A percentile compares a stretch with the other conserved stretches of the same genome.
These are phyloP conservation scores for Pseudonectria foliicola DNA, from an alignment of 2,329 filamentous ascomycete species.

Conservation along the genomic window DNA sequence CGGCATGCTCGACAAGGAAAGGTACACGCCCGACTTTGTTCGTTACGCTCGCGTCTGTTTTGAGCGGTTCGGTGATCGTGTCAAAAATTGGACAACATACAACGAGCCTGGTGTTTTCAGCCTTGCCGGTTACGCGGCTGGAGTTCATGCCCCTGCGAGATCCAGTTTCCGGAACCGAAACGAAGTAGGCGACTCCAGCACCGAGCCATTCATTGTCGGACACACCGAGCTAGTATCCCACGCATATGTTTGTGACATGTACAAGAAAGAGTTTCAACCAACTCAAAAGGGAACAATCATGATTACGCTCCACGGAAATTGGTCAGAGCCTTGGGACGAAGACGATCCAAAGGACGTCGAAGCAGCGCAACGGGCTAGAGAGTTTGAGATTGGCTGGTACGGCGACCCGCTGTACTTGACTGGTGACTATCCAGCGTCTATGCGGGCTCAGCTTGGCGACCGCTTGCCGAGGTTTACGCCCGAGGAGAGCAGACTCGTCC, in stretches of 20 bases:
- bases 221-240: conserved; percentile 34
- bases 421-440: conserved; percentile 32
- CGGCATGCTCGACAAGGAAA: conserved; percentile 14
- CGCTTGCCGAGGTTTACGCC: conserved; percentile 30
- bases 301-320: conserved; percentile 36
- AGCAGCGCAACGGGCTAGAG: conserved; percentile 31
- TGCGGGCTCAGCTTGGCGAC: conserved; percentile 32
- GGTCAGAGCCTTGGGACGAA: conserved; percentile 33
- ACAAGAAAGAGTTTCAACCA: conserved; percentile 32
- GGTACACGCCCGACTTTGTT: conserved; percentile 14
- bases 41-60: conserved; percentile 18
- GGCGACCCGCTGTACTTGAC: conserved; percentile 30
- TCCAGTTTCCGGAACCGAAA: conserved; percentile 17
- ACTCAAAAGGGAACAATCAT: conserved; percentile 31
- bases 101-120: conserved; percentile 16
- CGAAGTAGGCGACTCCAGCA: conserved; percentile 14
- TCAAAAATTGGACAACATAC: conserved; percentile 18
- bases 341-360: conserved; percentile 27
- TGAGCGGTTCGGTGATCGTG: conserved; percentile 14
- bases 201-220: conserved; percentile 31
- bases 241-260: conserved; percentile 29
- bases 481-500: conserved; percentile 31
- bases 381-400: conserved; percentile 38
- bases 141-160: conserved; percentile 12
- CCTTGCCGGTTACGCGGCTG: conserved; percentile 13